Base-by-base conservation (phyloP, 805 yeast genomes). In the Candida broadrunensis region DNA sequence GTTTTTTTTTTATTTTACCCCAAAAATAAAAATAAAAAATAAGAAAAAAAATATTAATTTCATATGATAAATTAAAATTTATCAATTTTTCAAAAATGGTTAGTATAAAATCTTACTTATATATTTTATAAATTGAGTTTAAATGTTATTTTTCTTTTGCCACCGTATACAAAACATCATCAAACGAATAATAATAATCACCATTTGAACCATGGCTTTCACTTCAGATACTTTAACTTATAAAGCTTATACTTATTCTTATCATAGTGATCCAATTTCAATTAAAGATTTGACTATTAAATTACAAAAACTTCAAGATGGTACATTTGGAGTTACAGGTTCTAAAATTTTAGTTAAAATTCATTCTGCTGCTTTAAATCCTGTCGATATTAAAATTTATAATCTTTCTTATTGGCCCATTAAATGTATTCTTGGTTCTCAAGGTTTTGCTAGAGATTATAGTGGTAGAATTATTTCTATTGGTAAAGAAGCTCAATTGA, bases 361-460 rank as follows among this genome's bases (percentile, higher is more conserved):
- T 19, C 56, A 53, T 26, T 41, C 58, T 7, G 63, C 62, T 6
- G 59, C 67, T 0, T 56, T 66, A 40, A 66, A 66, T 40, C 70
- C 69, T 3, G 53, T 63, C 11, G 72, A 66, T 37, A 16, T 54
- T 16, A 33, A 58, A 14, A 29, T 63, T 38, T 49, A 58, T 32
- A 43, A 49, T 18, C 29, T 54, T 3, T 47, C 54, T 4, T 33
- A 11, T 29, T 29, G 32, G 32, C 32, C 32, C 7, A 5, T 29
- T 11, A 7, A 29, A n/a, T 21, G 35, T 5, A 14, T 8, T 15
- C 18, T 29, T n/a, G 32, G 32, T 29, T 45, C 50, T 9, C 54
- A 52, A 20, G 64, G 67, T 3, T 33, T 61, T 27, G 69, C 67
- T 3, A 44, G 41, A 35, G 72, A 66, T 49, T 64, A 56, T 37